Base-by-base conservation (phyloP, 345 rosid species). In the Populus ilicifolia region DNA sequence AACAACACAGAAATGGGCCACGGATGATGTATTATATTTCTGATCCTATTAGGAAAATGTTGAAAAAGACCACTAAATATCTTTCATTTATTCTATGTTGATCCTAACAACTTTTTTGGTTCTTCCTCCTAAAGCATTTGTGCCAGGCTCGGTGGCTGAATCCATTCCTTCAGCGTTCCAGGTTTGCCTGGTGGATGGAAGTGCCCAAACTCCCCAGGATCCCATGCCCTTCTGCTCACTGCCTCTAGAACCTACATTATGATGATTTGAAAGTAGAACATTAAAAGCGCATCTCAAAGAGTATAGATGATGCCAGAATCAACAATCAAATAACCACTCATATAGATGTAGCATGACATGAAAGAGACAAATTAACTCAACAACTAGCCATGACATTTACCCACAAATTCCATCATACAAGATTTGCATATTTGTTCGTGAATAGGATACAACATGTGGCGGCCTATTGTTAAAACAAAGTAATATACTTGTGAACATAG, bases 51-150 rank as follows among this genome's bases (percentile, higher is more conserved):
- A 20, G 35, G 10, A 56, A n/a, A 3, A 36, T 72, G 20, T 6
- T 0, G 10, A 41, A 46, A 8, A 52, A 14, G 18, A 48, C 17
- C 33, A 21, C 16, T 4, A 36, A 16, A 14, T 41, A 52, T 17
- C 66, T 64, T 33, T 44, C n/a, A 64, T 77, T 81, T 77, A 93
- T 33, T 93, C 94, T 75, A 93, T 90, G 83, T 89, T 92, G 81
- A 91, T 90, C 73, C 97, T 87, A 70, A 93, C 89, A 46, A 89
- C 85, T n/a, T 84, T 91, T 75, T 92, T 93, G 61, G 80, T 75
- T 75, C 81, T 81, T 3, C 77, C 80, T 6, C 76, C 74, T 6
- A 85, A 46, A 12, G 77, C 44, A 69, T 56, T 75, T 0, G 79
- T 29, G 77, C 86, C 63, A 3, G 71, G 12, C 66, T 56, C 68